These are phyloP conservation scores for Knoxdaviesia capensis DNA, from an alignment of 2,329 filamentous ascomycete genomes.

Conservation along the genomic window DNA sequence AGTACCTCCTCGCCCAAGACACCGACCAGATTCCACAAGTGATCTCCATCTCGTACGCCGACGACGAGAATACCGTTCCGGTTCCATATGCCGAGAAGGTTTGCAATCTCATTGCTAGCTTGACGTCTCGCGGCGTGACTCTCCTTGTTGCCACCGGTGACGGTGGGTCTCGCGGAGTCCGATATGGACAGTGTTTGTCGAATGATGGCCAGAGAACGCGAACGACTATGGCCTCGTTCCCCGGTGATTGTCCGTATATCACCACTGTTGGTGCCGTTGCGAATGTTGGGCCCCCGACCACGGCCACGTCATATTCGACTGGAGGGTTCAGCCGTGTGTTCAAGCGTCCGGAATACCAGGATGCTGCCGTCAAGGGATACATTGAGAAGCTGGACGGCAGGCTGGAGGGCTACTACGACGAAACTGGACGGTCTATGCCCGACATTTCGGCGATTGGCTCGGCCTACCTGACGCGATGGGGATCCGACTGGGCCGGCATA, in stretches of 20 bases:
- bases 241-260: constrained; percentile 46
- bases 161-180: constrained; percentile 21
- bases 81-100: constrained; percentile 27
- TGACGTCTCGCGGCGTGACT: constrained; percentile 30
- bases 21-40: constrained; percentile 30
- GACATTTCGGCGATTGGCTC: constrained; percentile 35
- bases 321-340: constrained; percentile 35
- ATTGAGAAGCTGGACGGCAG: constrained; percentile 17
- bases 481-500: constrained; percentile 10
- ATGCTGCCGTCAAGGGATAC: constrained; percentile 18
- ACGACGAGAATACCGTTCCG: constrained; percentile 35
- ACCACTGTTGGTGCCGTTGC: constrained; percentile 43
- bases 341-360: constrained; percentile 23
- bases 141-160: constrained; percentile 31
- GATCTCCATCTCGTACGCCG: constrained; percentile 35
- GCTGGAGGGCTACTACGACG: constrained; percentile 23
- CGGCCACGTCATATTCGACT: constrained; percentile 20
- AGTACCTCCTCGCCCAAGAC: constrained; percentile 23
- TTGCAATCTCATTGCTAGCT: constrained; percentile 30
- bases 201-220: constrained; percentile 37
- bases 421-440: constrained; percentile 24
- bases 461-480: constrained; percentile 24
- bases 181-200: constrained; percentile 29
- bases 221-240: constrained; percentile 41
- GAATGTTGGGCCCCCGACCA: constrained; percentile 17